phyloP scores from a whole-genome alignment of 495 filamentous ascomycete genomes.

The Paragyromitra xinjiangensis region DNA sequence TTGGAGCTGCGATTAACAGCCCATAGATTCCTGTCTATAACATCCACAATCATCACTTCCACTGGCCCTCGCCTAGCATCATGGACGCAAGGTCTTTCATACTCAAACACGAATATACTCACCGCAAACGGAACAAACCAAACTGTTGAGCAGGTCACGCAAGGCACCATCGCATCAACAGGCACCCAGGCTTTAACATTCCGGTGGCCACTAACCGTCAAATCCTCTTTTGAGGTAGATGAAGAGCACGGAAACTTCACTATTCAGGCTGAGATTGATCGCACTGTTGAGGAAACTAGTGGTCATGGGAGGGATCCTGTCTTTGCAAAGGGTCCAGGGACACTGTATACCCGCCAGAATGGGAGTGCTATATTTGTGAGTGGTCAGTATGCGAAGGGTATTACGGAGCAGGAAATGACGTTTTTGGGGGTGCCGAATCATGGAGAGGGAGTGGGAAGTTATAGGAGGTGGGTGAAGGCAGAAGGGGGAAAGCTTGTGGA shows the following conservation, averaged over 20 bases:
- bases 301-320: background rate
- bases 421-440: constrained; percentile 30
- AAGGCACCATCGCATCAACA: constrained; percentile 9
- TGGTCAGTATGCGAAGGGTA: constrained; percentile 18
- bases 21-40: constrained; percentile 66
- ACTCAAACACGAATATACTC: constrained; percentile 47
- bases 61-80: constrained; percentile 58
- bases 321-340: constrained; percentile 5
- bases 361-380: constrained; percentile 37
- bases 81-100: constrained; percentile 73
- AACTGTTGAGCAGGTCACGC: constrained; percentile 8
- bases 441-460: constrained; percentile 41
- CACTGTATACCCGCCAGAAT: constrained; percentile 25
- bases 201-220: constrained; percentile 31
- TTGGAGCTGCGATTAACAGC: constrained; percentile 65
- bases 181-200: constrained; percentile 1
- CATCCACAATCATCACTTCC: constrained; percentile 64
- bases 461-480: constrained; percentile 39
- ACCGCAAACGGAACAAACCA: constrained; percentile 21
- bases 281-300: background rate
- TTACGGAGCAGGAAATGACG: constrained; percentile 22
- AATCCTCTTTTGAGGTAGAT: constrained; percentile 12
- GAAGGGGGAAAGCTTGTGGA: constrained; percentile 20
- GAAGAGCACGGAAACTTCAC: constrained; percentile 18
- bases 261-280: constrained; percentile 34